Evolutionary conservation across 331 rosid genomes (phyloP).

Genomic region (Saraca asoca): DNA sequence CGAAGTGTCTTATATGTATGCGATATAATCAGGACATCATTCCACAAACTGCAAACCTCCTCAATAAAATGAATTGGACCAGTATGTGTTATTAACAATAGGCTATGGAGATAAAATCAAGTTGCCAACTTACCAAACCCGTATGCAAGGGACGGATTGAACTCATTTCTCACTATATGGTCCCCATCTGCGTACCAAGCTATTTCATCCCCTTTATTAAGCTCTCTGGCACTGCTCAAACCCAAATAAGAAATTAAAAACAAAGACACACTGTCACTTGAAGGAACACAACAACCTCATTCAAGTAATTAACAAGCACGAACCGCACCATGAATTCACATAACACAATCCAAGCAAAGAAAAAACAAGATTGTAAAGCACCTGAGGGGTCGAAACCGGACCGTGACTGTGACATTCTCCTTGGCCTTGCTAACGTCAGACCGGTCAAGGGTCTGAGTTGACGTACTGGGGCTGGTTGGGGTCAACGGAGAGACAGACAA

Average conservation of each 20-base stretch:
- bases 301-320: not conserved
- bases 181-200: slow-evolving; percentile 95
- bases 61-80: not conserved
- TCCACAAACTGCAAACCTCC: not conserved
- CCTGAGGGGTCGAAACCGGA: slow-evolving; percentile 91
- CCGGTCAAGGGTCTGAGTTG: slow-evolving; percentile 32
- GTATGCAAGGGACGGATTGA: slow-evolving; percentile 61
- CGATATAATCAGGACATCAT: not conserved
- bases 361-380: slow-evolving; percentile 20
- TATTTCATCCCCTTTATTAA: slow-evolving; percentile 78
- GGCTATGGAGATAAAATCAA: too few species aligned
- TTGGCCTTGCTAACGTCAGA: slow-evolving; percentile 59
- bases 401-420: slow-evolving; percentile 87
- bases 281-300: not conserved
- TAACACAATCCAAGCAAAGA: not conserved
- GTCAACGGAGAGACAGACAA: slow-evolving; percentile 50
- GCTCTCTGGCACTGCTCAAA: slow-evolving; percentile 66
- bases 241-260: slow-evolving; percentile 6
- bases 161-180: slow-evolving; percentile 64
- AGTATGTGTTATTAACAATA: not conserved
- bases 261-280: not conserved
- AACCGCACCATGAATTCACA: slow-evolving; percentile 5
- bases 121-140: slow-evolving; percentile 62
- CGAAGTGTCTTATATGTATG: not conserved
- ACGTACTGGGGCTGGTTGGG: slow-evolving; percentile 31